Percentiles rank a stretch among this genome's conserved stretches.
Conservation (phyloP, 805 yeast species). For the Candida ovalis region DNA sequence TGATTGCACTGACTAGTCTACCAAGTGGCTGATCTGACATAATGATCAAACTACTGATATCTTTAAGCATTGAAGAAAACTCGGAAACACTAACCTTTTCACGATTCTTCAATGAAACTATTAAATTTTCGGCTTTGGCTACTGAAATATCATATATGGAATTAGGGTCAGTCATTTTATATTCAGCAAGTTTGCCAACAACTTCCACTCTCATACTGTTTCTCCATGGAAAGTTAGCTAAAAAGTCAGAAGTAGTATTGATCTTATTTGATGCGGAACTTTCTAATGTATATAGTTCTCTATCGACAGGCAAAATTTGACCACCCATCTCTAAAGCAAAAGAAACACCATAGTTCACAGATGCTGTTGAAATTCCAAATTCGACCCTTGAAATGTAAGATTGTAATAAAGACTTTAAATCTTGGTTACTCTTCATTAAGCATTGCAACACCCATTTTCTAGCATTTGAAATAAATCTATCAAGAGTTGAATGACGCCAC, state of each 20-base stretch:
- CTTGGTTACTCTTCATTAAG: slow-evolving; percentile 59
- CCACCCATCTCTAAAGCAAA: slow-evolving; percentile 92
- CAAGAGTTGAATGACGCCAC: slow-evolving; percentile 71
- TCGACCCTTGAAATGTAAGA: slow-evolving; percentile 55
- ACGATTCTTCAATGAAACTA: not conserved
- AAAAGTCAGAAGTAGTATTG: slow-evolving; percentile 65
- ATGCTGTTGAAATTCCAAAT: slow-evolving; percentile 13
- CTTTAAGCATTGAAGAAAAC: slow-evolving; percentile 41
- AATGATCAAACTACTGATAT: slow-evolving; percentile 36
- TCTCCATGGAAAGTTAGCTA: slow-evolving; percentile 73
- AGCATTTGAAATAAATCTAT: slow-evolving; percentile 54
- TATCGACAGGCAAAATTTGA: slow-evolving; percentile 57
- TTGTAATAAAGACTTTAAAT: slow-evolving; percentile 75
- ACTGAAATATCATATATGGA: slow-evolving; percentile 10
- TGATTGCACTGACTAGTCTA: slow-evolving; percentile 47
- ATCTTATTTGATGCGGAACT: slow-evolving; percentile 31
- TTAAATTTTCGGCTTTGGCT: slow-evolving; percentile 9
- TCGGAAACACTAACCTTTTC: slow-evolving; percentile 27
- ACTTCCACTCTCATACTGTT: slow-evolving; percentile 34
- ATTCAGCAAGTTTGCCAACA: slow-evolving; percentile 28
- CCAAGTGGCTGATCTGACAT: slow-evolving; percentile 38
- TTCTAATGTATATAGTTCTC: slow-evolving; percentile 52
- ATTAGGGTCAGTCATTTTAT: slow-evolving; percentile 23
- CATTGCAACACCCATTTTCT: slow-evolving; percentile 63
- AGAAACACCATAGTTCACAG: slow-evolving; percentile 74